Percentiles rank a stretch among this genome's conserved stretches.
Evolutionary conservation across 306 rosid species (phyloP).

Genomic region (Vicia faba): DNA sequence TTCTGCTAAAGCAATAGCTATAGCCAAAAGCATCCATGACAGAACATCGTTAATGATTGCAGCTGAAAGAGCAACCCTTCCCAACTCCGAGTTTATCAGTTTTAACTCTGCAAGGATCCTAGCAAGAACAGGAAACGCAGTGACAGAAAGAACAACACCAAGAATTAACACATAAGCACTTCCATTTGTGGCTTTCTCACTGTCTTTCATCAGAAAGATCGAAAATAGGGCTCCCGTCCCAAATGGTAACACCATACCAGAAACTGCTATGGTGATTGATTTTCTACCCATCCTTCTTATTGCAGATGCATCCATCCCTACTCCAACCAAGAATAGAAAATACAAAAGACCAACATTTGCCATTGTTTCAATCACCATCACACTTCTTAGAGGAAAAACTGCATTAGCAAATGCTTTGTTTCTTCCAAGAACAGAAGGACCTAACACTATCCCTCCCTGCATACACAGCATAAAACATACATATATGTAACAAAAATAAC

Average conservation of each 20-base stretch:
- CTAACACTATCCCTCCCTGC: conserved; percentile 81
- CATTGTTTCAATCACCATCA: conserved; percentile 76
- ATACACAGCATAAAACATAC: not conserved
- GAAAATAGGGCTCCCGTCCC: conserved; percentile 56
- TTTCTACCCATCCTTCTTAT: conserved; percentile 56
- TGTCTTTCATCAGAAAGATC: conserved; percentile 23
- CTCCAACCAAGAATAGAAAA: conserved; percentile 74
- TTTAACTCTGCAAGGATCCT: conserved; percentile 79
- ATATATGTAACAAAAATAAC: conserved; percentile 3
- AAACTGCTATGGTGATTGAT: conserved; percentile 51
- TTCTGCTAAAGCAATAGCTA: conserved; percentile 62
- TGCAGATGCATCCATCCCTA: conserved; percentile 68
- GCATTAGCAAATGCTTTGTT: conserved; percentile 43
- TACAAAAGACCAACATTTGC: conserved; percentile 76
- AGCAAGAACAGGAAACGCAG: conserved; percentile 81
- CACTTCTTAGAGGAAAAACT: conserved; percentile 68
- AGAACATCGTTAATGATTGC: conserved; percentile 71
- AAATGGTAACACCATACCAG: conserved; percentile 76
- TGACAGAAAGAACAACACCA: conserved; percentile 73
- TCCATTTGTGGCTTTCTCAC: not conserved
- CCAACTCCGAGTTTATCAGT: conserved; percentile 70
- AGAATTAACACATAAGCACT: conserved; percentile 60
- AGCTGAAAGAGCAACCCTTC: conserved; percentile 70
- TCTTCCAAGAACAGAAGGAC: conserved; percentile 78
- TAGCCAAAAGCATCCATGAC: conserved; percentile 68